phyloP scores from a whole-genome alignment of 352 stramenopile species.

The Globisporangium lucens region DNA sequence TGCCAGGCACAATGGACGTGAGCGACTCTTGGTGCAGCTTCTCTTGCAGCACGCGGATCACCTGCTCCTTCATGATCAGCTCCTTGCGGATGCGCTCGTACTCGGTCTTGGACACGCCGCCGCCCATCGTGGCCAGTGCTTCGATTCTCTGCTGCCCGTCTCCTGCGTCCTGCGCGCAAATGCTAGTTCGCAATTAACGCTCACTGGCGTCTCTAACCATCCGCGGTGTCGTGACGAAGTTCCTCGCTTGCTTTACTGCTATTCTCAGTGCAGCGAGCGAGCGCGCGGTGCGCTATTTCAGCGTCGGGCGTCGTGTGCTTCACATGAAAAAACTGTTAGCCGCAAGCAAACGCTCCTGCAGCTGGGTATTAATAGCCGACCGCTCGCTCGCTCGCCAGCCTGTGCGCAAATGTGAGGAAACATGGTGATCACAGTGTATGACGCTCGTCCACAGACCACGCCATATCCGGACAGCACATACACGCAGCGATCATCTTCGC shows the following conservation, averaged over 20 bases:
- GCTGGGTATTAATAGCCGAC: not conserved
- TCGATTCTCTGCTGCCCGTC: not conserved
- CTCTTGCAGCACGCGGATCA: conserved; percentile 63
- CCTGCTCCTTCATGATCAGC: conserved; percentile 62
- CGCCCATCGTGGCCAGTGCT: conserved; percentile 37
- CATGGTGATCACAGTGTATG: not conserved
- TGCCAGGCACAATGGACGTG: not conserved
- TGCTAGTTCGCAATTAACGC: not conserved
- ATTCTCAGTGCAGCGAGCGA: not conserved
- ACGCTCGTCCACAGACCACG: not conserved
- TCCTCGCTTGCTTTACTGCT: not conserved
- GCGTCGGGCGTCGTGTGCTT: not conserved
- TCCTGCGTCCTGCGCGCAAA: not conserved
- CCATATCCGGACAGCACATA: not conserved
- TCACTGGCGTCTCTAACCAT: not conserved
- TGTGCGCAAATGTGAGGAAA: not conserved
- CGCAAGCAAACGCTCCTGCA: not conserved
- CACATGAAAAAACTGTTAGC: not conserved
- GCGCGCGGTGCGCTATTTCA: not conserved
- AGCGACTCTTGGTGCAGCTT: conserved; percentile 25
- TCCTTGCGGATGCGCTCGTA: conserved; percentile 74
- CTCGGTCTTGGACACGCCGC: conserved; percentile 68
- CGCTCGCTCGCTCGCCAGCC: no score
- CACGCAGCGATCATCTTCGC: not conserved
- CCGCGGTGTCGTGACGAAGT: not conserved